Conservation (phyloP, 768 basidiomycete genomes). For the Pilatotrama ljubarskyi region DNA sequence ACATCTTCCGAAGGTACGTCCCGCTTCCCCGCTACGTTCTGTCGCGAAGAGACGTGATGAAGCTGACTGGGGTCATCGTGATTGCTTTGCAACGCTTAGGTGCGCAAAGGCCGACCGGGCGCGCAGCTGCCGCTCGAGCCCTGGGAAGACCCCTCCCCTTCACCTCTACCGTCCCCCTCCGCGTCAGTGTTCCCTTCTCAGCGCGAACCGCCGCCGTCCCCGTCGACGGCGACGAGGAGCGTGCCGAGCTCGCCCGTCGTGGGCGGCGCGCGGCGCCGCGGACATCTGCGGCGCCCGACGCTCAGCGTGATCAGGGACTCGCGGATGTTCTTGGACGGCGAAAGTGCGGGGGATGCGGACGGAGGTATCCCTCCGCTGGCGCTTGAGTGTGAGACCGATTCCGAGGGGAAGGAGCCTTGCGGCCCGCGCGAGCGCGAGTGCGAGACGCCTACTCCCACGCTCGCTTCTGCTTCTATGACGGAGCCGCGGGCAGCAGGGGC, state of each 20-base stretch:
- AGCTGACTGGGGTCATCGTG: constrained; percentile 13
- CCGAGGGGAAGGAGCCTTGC: constrained; percentile 10
- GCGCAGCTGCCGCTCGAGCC: constrained; percentile 45
- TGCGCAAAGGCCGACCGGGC: constrained; percentile 43
- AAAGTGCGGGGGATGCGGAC: constrained; percentile 14
- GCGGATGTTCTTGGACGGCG: constrained; percentile 21
- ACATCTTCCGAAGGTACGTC: constrained; percentile 38
- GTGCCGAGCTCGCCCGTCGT: constrained; percentile 13
- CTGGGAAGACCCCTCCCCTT: constrained; percentile 32
- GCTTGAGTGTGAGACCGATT: neutral
- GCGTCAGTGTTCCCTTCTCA: too few species aligned
- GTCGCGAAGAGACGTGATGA: neutral
- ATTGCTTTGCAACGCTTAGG: constrained; percentile 29
- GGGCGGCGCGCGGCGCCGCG: constrained; percentile 7
- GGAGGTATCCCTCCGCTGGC: neutral
- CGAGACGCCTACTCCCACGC: constrained; percentile 3
- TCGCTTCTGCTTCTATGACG: too few species aligned
- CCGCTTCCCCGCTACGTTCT: neutral
- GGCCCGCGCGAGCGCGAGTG: neutral
- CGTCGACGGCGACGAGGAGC: constrained; percentile 8
- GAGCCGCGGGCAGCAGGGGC: too few species aligned
- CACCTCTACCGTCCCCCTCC: too few species aligned
- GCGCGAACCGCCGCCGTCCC: neutral
- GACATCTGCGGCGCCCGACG: constrained; percentile 22
- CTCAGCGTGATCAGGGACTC: constrained; percentile 29